phyloP scores from a whole-genome alignment of 73 alveolate genomes.

The Paraurostyla sp. region DNA sequence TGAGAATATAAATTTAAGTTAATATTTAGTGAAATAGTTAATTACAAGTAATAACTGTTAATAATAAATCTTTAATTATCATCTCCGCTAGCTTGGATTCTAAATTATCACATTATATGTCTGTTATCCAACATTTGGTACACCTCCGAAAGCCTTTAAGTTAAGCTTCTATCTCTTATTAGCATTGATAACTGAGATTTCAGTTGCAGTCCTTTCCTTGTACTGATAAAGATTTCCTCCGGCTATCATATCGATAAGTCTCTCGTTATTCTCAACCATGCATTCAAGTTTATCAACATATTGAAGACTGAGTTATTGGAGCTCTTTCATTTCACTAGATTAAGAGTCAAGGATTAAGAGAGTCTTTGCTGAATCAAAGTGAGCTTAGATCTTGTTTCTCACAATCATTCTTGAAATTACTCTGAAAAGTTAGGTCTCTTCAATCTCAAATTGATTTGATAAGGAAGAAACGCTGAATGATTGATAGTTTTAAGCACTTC shows the following conservation, averaged over 20 bases:
- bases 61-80: background rate
- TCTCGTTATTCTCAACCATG: conserved; percentile 69
- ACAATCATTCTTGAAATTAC: conserved; percentile 51
- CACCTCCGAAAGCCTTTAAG: background rate
- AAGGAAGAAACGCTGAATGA: conserved; percentile 37
- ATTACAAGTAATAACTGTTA: background rate
- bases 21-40: background rate
- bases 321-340: conserved; percentile 10
- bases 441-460: conserved; percentile 34
- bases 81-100: background rate
- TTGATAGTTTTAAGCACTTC: conserved; percentile 23
- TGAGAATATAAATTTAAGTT: background rate
- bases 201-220: conserved; percentile 52
- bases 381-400: conserved; percentile 56
- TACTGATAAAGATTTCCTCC: conserved; percentile 59
- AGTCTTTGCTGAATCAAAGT: background rate
- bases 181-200: conserved; percentile 3
- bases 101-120: background rate
- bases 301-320: conserved; percentile 15
- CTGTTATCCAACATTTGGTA: conserved; percentile 41
- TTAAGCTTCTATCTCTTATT: conserved; percentile 15
- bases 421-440: background rate
- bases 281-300: conserved; percentile 25
- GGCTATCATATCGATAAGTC: conserved; percentile 72
- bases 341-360: background rate